These are phyloP conservation scores for Carex arenaria DNA, from an alignment of 202 grass and related monocot genomes.

Conservation along the genomic window DNA sequence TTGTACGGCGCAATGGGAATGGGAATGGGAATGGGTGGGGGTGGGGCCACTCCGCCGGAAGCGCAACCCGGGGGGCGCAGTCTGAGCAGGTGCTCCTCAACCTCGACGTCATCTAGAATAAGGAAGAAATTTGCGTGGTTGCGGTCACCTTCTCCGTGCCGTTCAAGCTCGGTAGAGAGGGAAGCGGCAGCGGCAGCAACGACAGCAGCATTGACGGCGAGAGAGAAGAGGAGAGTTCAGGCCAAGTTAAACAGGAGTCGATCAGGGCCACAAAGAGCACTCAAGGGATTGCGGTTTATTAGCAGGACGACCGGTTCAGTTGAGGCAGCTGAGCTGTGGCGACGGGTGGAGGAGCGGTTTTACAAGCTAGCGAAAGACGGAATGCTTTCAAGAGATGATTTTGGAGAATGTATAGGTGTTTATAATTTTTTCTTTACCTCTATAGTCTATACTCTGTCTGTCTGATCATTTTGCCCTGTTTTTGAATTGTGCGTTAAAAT, in stretches of 20 bases:
- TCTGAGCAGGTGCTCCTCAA: slow-evolving; percentile 86
- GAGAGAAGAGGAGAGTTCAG: slow-evolving; percentile 67
- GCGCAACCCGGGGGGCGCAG: background rate
- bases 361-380: slow-evolving; percentile 57
- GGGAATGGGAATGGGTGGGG: background rate
- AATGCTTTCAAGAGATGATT: slow-evolving; percentile 85
- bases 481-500: background rate
- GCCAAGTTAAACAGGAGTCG: slow-evolving; percentile 65
- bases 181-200: slow-evolving; percentile 29
- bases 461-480: background rate
- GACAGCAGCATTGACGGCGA: slow-evolving; percentile 53
- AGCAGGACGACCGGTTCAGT: slow-evolving; percentile 74
- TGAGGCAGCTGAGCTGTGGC: slow-evolving; percentile 75
- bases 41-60: slow-evolving; percentile 30
- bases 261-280: slow-evolving; percentile 61
- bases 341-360: slow-evolving; percentile 72
- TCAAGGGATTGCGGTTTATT: slow-evolving; percentile 96
- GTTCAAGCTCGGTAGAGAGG: slow-evolving; percentile 31
- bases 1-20: slow-evolving; percentile 27
- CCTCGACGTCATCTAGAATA: slow-evolving; percentile 90
- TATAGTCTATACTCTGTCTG: background rate
- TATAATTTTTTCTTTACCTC: background rate
- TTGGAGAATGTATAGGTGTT: slow-evolving; percentile 96
- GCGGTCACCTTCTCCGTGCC: slow-evolving; percentile 50
- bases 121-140: slow-evolving; percentile 89